A percentile compares a stretch with the other conserved stretches of the same genome.
phyloP scores from a whole-genome alignment of 2,329 filamentous ascomycete genomes.

The Tolypocladium pustulatum region DNA sequence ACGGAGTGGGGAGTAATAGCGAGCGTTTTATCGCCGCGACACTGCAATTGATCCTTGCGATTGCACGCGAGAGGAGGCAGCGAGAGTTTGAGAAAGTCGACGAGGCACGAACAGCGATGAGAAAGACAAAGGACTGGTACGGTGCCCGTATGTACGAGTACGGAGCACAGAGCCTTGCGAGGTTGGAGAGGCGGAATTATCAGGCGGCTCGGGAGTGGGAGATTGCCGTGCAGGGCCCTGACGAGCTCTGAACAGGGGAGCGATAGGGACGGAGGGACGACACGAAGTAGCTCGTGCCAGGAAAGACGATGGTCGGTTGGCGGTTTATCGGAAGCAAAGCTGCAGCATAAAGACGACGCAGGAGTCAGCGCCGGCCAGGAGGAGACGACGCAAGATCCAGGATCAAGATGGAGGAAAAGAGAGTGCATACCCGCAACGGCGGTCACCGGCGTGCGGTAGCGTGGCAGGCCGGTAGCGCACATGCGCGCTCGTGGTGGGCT shows the following conservation, averaged over 20 bases:
- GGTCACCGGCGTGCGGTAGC: not conserved
- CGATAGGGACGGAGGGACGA: not conserved
- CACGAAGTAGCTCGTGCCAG: not conserved
- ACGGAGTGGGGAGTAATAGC: not conserved
- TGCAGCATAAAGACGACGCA: not conserved
- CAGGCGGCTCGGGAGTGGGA: not conserved
- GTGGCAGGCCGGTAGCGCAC: not conserved
- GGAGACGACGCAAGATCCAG: not conserved
- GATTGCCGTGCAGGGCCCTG: conserved; percentile 1
- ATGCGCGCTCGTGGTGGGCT: not conserved
- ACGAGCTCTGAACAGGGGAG: not conserved
- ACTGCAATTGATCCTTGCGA: not conserved
- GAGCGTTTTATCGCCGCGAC: not conserved
- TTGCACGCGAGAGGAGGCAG: not conserved
- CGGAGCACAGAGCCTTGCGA: not conserved
- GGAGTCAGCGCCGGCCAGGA: not conserved
- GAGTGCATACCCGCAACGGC: not conserved
- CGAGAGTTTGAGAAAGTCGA: not conserved
- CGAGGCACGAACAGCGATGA: not conserved
- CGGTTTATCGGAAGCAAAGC: not conserved
- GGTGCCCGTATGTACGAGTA: no score
- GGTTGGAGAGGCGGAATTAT: not conserved
- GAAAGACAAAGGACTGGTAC: not conserved
- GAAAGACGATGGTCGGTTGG: not conserved
- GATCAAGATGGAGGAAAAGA: not conserved